Conservation (phyloP, 2,329 filamentous ascomycete genomes). For the Colletotrichum kahawae region DNA sequence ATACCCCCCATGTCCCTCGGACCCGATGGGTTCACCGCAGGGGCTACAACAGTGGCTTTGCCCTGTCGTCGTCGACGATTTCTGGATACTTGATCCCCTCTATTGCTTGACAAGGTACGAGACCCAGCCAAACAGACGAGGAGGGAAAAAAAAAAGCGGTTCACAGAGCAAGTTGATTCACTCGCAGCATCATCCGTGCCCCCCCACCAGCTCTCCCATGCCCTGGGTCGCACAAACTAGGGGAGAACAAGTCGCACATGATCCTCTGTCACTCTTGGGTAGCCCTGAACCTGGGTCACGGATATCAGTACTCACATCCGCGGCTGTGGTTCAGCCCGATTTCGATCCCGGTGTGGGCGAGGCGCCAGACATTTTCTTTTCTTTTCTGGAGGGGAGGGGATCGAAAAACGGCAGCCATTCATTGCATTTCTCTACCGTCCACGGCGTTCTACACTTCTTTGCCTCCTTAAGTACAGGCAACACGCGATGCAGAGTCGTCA, state of each 20-base stretch:
- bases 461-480: neutral
- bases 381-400: neutral
- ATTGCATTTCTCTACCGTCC: neutral
- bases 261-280: neutral
- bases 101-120: neutral
- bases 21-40: neutral
- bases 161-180: neutral
- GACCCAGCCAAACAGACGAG: neutral
- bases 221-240: neutral
- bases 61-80: neutral
- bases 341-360: neutral
- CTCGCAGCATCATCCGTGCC: neutral
- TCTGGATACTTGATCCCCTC: neutral
- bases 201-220: neutral
- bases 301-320: constrained; percentile 15
- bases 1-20: neutral
- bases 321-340: constrained; percentile 10
- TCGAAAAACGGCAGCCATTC: neutral
- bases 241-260: neutral
- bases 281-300: neutral
- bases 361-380: neutral
- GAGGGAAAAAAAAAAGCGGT: no score
- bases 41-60: neutral
- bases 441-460: neutral
- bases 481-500: neutral